phyloP scores from a whole-genome alignment of 148 eudicot genomes.

The Agrostemma githago region DNA sequence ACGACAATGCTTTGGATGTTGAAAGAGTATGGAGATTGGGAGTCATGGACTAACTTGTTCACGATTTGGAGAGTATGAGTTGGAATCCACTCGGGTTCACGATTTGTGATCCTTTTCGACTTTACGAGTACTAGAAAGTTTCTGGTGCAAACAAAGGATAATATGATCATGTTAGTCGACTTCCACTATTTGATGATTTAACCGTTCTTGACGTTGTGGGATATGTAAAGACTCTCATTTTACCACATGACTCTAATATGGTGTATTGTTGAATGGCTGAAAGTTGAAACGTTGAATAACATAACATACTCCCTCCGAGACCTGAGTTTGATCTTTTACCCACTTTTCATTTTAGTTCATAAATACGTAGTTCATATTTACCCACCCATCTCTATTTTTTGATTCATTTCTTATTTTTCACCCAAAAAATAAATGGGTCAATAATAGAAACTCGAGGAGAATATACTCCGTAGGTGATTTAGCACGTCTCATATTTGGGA shows the following conservation, averaged over 20 bases:
- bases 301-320: too few relatives aligned
- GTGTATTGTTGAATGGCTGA: neutral
- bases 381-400: too few relatives aligned
- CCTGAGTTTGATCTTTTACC: too few relatives aligned
- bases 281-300: too few relatives aligned
- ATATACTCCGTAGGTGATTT: too few relatives aligned
- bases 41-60: constrained; percentile 22
- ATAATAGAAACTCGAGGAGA: too few relatives aligned
- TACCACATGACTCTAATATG: neutral
- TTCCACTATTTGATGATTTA: constrained; percentile 15
- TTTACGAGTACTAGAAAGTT: constrained; percentile 14
- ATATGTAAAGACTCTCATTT: constrained; percentile 17
- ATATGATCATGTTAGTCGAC: constrained; percentile 13
- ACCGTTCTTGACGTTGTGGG: constrained; percentile 19
- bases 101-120: constrained; percentile 3
- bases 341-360: too few relatives aligned
- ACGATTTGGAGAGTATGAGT: too few relatives aligned
- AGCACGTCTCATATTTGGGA: too few relatives aligned
- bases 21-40: constrained; percentile 20
- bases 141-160: constrained; percentile 13
- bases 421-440: too few relatives aligned
- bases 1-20: constrained; percentile 20
- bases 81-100: neutral
- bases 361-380: too few relatives aligned
- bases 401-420: too few relatives aligned